Percentiles rank a stretch among this genome's conserved stretches.
These are phyloP conservation scores for Podila clonocystis DNA, from an alignment of 192 early-diverging fungal species.

Conservation along the genomic window DNA sequence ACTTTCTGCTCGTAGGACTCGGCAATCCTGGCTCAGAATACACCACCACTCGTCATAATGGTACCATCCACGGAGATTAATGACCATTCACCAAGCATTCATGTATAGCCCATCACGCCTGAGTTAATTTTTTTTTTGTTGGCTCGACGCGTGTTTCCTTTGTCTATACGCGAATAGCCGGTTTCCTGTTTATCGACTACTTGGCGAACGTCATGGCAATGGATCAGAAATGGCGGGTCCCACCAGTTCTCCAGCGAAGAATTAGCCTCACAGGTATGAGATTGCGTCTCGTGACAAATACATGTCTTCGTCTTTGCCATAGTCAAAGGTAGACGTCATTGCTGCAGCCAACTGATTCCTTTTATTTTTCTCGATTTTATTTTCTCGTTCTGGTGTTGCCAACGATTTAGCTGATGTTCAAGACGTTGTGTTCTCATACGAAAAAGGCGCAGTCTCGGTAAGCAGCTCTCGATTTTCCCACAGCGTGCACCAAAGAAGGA, in stretches of 20 bases:
- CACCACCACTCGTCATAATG: conserved; percentile 64
- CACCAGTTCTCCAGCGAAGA: conserved; percentile 49
- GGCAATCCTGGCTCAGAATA: conserved; percentile 62
- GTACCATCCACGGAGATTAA: conserved; percentile 18
- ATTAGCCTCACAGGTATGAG: conserved; percentile 41
- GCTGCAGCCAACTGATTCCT: neutral
- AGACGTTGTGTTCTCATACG: conserved; percentile 58
- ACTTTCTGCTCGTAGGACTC: conserved; percentile 64
- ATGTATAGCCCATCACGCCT: too few species aligned
- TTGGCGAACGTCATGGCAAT: conserved; percentile 66
- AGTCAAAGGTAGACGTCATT: neutral
- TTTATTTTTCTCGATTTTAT: neutral
- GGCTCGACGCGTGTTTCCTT: neutral
- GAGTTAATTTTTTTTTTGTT: neutral
- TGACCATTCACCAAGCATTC: too few species aligned
- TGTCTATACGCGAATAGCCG: conserved; percentile 39
- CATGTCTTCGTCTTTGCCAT: too few species aligned
- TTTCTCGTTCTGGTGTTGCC: neutral
- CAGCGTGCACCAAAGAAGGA: neutral
- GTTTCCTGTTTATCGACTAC: conserved; percentile 68
- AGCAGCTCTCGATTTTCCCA: conserved; percentile 8
- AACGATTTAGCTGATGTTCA: conserved; percentile 56
- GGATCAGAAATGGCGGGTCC: conserved; percentile 47
- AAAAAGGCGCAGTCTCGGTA: conserved; percentile 42
- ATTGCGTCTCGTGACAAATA: neutral